phyloP scores from a whole-genome alignment of 148 eudicot genomes.

The Fagopyrum homotropicum region DNA sequence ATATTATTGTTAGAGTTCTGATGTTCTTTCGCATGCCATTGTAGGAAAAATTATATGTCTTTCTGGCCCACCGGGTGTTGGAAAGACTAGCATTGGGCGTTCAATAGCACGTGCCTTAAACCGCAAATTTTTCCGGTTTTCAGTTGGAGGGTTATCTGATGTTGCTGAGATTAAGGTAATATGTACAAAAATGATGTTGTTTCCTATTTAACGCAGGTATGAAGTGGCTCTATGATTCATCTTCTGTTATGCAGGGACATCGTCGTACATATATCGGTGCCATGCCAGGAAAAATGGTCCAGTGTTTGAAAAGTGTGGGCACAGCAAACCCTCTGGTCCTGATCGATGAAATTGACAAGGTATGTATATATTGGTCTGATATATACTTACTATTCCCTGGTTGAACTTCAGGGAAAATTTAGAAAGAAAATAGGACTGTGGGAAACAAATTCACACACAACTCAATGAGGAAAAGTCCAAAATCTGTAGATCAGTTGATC shows the following conservation, averaged over 20 bases:
- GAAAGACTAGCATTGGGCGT: conserved; percentile 98
- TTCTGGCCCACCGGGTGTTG: conserved; percentile 99
- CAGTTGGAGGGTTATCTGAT: conserved; percentile 98
- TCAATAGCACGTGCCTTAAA: conserved; percentile 98
- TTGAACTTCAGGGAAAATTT: not conserved
- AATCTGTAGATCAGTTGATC: not conserved
- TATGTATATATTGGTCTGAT: conserved; percentile 20
- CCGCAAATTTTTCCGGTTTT: conserved; percentile 92
- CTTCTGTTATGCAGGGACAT: conserved; percentile 60
- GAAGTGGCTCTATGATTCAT: not conserved
- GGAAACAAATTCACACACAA: not conserved
- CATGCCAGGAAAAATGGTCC: conserved; percentile 99
- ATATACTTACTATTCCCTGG: not conserved
- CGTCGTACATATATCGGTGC: conserved; percentile 99
- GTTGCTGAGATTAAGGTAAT: conserved; percentile 98
- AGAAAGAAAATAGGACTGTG: not conserved
- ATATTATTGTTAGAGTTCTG: not conserved
- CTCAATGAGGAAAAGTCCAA: not conserved
- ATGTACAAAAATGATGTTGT: not conserved
- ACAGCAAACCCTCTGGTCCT: conserved; percentile 97
- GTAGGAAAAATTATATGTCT: conserved; percentile 83
- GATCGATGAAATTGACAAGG: conserved; percentile 99
- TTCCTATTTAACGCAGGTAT: not conserved
- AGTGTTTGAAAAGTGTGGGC: conserved; percentile 88
- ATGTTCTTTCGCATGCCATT: not conserved